Evolutionary conservation across 2,329 filamentous ascomycete genomes (phyloP).

Genomic region (Botrytis hyacinthi): DNA sequence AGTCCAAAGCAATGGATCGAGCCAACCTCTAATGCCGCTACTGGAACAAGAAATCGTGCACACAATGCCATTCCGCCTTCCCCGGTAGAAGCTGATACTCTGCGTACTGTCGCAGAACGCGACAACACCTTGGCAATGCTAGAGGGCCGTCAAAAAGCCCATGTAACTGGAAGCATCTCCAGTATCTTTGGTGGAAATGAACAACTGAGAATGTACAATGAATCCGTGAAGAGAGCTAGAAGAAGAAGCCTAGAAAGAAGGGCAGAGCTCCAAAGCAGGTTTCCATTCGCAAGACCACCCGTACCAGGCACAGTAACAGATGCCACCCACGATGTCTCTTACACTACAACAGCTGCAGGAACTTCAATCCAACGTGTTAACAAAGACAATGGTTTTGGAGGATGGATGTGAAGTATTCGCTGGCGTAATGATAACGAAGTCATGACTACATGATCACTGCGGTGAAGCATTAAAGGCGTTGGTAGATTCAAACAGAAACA

Average conservation of each 20-base stretch:
- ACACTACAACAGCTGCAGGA: background rate
- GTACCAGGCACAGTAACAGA: background rate
- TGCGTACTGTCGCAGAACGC: constrained; percentile 7
- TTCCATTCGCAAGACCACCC: background rate
- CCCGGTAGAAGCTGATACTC: background rate
- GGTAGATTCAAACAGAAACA: background rate
- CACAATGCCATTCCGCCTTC: background rate
- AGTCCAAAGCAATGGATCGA: background rate
- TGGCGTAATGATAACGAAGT: background rate
- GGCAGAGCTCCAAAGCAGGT: background rate
- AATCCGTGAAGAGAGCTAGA: background rate
- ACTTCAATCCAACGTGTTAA: background rate
- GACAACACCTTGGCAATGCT: constrained; percentile 5
- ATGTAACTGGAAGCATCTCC: background rate
- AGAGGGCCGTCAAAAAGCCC: background rate
- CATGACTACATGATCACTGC: background rate
- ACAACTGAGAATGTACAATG: background rate
- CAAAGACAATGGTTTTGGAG: background rate
- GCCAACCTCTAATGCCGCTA: background rate
- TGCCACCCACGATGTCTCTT: background rate
- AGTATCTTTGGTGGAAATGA: background rate
- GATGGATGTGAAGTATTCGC: background rate
- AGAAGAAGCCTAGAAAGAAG: background rate
- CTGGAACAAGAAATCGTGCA: background rate
- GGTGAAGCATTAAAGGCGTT: background rate